Conservation (phyloP, 169 alveolate genomes). For the Plasmodium coatneyi region DNA sequence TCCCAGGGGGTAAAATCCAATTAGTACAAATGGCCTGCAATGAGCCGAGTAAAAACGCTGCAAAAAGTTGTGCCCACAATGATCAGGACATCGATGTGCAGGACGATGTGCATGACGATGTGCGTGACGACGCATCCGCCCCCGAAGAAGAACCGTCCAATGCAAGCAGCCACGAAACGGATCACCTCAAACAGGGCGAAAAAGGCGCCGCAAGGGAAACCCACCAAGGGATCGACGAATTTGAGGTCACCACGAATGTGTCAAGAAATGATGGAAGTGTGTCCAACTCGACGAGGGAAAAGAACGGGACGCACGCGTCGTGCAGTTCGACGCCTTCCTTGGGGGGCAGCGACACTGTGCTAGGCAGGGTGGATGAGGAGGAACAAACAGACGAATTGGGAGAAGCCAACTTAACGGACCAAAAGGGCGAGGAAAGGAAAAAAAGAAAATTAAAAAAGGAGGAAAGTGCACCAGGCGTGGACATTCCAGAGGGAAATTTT, state of each 20-base stretch:
- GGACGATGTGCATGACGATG: neutral
- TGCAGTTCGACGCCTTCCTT: neutral
- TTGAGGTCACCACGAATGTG: neutral
- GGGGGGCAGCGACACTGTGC: neutral
- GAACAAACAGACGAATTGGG: neutral
- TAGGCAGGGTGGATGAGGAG: neutral
- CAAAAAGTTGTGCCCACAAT: neutral
- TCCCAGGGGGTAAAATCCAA: neutral
- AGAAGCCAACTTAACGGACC: neutral
- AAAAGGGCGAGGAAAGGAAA: neutral
- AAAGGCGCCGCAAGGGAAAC: neutral
- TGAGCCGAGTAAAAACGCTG: neutral
- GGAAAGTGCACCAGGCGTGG: neutral
- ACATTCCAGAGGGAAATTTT: neutral
- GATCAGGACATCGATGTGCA: neutral
- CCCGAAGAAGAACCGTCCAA: neutral
- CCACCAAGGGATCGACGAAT: neutral
- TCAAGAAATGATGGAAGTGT: neutral
- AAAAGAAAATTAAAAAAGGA: neutral
- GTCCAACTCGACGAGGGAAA: neutral
- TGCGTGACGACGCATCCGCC: neutral
- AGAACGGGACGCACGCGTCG: neutral
- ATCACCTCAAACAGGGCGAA: neutral
- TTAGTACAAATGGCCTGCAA: neutral
- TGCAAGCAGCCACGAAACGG: neutral